Conservation (phyloP, 208 protist genomes). For the Leishmania lainsoni region DNA sequence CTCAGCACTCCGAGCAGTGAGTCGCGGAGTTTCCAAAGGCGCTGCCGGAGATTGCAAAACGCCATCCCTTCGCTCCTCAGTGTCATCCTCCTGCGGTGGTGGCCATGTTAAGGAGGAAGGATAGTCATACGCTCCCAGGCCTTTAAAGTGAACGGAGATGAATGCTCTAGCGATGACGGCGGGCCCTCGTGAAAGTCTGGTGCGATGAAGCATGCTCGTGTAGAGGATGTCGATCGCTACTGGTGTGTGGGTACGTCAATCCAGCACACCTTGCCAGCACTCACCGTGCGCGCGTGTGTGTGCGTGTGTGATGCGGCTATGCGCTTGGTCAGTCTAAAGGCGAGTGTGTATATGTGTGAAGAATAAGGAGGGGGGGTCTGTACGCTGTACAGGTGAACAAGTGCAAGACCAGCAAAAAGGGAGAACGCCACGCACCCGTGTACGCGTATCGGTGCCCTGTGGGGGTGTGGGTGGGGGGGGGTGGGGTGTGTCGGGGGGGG, state of each 20-base stretch:
- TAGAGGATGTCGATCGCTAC: neutral
- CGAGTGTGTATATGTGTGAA: neutral
- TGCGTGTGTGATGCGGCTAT: neutral
- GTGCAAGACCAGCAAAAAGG: neutral
- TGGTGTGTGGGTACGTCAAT: neutral
- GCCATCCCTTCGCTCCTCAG: constrained; percentile 7
- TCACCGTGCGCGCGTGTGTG: neutral
- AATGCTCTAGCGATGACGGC: neutral
- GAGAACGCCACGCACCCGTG: neutral
- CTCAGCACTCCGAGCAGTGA: neutral
- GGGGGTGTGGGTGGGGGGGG: neutral
- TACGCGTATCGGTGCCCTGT: neutral
- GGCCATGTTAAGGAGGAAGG: constrained; percentile 29
- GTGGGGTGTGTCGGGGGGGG: neutral
- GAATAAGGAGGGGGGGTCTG: neutral
- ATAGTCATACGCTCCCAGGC: constrained; percentile 29
- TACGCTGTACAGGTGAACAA: neutral
- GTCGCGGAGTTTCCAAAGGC: neutral
- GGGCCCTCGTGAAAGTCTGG: neutral
- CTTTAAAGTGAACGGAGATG: constrained; percentile 22
- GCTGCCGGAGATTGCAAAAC: constrained; percentile 49
- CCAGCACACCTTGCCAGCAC: neutral
- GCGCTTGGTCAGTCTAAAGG: neutral
- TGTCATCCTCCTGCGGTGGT: constrained; percentile 7
- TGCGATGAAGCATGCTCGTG: constrained; percentile 2